phyloP scores from a whole-genome alignment of 768 basidiomycete genomes.

The Collybiopsis luxurians region DNA sequence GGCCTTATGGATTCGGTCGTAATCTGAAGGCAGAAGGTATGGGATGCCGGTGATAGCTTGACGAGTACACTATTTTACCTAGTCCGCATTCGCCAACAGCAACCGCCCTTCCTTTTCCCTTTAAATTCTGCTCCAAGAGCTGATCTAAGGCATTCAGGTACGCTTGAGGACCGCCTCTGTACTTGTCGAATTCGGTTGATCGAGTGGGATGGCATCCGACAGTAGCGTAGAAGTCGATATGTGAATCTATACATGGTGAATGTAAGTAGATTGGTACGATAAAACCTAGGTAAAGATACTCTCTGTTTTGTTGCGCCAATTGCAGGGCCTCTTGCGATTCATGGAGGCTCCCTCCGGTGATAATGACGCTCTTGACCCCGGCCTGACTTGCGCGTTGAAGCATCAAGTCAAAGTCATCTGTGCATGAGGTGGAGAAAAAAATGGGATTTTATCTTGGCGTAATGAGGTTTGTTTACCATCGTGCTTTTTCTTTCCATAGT shows the following conservation, averaged over 20 bases:
- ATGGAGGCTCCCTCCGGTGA: slow-evolving; percentile 69
- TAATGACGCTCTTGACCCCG: slow-evolving; percentile 68
- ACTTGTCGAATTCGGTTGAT: slow-evolving; percentile 61
- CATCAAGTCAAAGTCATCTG: slow-evolving; percentile 65
- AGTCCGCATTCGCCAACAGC: slow-evolving; percentile 82
- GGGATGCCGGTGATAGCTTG: neutral
- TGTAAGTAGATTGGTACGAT: neutral
- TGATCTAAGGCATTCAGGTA: slow-evolving; percentile 61
- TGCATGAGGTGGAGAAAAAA: neutral
- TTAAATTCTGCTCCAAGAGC: slow-evolving; percentile 46
- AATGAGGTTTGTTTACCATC: too few species aligned
- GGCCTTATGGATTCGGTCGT: slow-evolving; percentile 72
- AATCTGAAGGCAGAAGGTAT: slow-evolving; percentile 46
- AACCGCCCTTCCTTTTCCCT: slow-evolving; percentile 57
- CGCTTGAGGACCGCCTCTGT: slow-evolving; percentile 50
- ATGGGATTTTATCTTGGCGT: too few species aligned
- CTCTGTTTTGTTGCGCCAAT: slow-evolving; percentile 59
- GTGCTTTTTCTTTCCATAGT: slow-evolving; percentile 50
- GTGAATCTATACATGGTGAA: neutral
- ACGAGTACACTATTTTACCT: too few species aligned
- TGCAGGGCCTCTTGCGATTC: slow-evolving; percentile 60
- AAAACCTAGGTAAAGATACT: slow-evolving; percentile 11
- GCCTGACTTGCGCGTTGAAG: slow-evolving; percentile 53
- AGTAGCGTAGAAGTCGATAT: slow-evolving; percentile 65
- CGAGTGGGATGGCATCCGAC: slow-evolving; percentile 82